phyloP scores from a whole-genome alignment of 192 early-diverging fungal genomes.

The Gamsiella multidivaricata region DNA sequence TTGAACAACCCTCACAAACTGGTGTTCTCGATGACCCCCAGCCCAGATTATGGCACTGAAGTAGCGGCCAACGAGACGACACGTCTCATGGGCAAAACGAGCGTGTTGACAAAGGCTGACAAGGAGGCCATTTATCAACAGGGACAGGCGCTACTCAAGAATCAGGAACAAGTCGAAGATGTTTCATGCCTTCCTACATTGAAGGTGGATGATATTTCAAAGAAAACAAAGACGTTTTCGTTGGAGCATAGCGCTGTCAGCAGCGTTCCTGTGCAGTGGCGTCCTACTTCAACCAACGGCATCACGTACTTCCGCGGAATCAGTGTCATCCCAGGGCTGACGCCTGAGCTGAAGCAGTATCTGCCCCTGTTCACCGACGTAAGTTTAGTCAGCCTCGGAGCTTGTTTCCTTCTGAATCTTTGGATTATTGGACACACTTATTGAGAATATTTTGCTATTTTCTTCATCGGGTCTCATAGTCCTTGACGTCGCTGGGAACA shows the following conservation, averaged over 20 bases:
- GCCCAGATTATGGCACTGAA: conserved; percentile 68
- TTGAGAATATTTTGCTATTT: neutral
- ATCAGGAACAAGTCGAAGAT: conserved; percentile 83
- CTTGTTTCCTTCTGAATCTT: no score
- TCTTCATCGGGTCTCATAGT: conserved; percentile 2
- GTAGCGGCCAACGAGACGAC: conserved; percentile 72
- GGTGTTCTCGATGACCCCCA: conserved; percentile 86
- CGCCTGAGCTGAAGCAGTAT: conserved; percentile 75
- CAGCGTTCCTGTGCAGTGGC: conserved; percentile 75
- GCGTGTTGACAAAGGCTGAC: conserved; percentile 69
- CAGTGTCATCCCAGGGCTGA: conserved; percentile 71
- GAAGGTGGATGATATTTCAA: conserved; percentile 79
- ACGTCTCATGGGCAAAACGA: conserved; percentile 71
- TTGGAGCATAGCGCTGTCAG: conserved; percentile 62
- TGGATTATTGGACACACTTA: no score
- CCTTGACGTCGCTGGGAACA: conserved; percentile 65
- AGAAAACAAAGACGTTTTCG: conserved; percentile 67
- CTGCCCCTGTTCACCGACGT: conserved; percentile 83
- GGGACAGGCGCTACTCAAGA: conserved; percentile 71
- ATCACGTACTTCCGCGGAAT: conserved; percentile 89
- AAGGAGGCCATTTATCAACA: conserved; percentile 70
- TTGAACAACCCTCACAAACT: conserved; percentile 83
- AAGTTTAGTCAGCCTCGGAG: conserved; percentile 25
- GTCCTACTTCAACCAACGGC: conserved; percentile 87
- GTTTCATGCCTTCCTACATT: conserved; percentile 86